Evolutionary conservation across 164 flowering plant genomes (phyloP).

Genomic region (Annona cherimola): DNA sequence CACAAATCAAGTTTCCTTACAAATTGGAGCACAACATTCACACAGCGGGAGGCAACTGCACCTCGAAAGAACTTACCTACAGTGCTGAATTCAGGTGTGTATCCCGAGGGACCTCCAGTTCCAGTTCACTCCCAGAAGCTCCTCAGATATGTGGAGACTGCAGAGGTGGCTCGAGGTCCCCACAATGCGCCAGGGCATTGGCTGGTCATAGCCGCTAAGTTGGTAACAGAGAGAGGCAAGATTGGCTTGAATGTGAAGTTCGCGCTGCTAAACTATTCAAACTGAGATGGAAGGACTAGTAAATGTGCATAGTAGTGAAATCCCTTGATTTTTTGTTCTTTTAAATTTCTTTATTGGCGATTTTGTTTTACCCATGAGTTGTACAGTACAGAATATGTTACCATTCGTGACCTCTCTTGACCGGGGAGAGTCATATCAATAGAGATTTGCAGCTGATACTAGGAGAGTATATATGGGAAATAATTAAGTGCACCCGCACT

Average conservation of each 20-base stretch:
- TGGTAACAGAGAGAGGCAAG: slow-evolving; percentile 58
- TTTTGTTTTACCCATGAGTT: not conserved
- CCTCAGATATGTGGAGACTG: slow-evolving; percentile 51
- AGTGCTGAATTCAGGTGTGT: slow-evolving; percentile 67
- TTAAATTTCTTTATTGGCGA: not conserved
- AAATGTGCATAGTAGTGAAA: not conserved
- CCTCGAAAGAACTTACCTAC: slow-evolving; percentile 44
- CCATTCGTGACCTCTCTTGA: not conserved
- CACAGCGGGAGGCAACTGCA: slow-evolving; percentile 26
- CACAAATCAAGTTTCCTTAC: slow-evolving; percentile 57
- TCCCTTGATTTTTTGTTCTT: slow-evolving; percentile 1
- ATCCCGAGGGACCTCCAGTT: slow-evolving; percentile 71
- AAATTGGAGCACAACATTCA: slow-evolving; percentile 58
- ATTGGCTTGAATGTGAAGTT: slow-evolving; percentile 74
- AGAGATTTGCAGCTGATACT: not conserved
- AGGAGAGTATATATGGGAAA: not conserved
- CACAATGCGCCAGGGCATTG: slow-evolving; percentile 80
- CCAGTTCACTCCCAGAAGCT: slow-evolving; percentile 47
- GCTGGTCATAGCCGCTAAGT: slow-evolving; percentile 71
- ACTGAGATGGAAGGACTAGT: not conserved
- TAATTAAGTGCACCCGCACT: too few relatives aligned
- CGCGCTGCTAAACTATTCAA: slow-evolving; percentile 53
- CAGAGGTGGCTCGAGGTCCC: slow-evolving; percentile 69
- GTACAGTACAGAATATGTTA: not conserved
- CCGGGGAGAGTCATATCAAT: not conserved